phyloP scores from a whole-genome alignment of 345 rosid species.

The Rhodamnia rubescens region DNA sequence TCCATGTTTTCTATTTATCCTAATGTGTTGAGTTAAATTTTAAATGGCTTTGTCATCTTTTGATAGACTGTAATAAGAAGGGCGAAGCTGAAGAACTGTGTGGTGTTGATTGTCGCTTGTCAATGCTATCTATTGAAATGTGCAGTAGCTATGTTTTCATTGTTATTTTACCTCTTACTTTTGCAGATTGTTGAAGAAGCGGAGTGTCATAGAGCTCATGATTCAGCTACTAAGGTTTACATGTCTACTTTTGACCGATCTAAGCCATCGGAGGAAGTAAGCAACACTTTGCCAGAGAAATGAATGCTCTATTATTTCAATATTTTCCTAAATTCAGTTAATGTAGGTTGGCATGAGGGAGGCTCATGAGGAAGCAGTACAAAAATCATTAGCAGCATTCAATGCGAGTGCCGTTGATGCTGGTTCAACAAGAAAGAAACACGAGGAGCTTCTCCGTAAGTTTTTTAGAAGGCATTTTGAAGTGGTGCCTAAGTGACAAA shows the following conservation, averaged over 20 bases:
- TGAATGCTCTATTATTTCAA: background rate
- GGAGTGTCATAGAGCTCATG: conserved; percentile 89
- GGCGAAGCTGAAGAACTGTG: background rate
- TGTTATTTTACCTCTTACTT: background rate
- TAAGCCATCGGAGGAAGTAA: conserved; percentile 81
- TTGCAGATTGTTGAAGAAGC: conserved; percentile 95
- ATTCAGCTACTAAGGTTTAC: conserved; percentile 62
- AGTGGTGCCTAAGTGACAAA: conserved; percentile 24
- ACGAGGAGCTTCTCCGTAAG: conserved; percentile 77
- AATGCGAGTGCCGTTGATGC: conserved; percentile 73
- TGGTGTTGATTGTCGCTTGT: background rate
- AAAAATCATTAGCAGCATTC: conserved; percentile 54
- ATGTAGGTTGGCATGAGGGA: conserved; percentile 71
- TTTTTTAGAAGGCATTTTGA: conserved; percentile 71
- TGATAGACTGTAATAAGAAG: background rate
- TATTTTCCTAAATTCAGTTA: conserved; percentile 13
- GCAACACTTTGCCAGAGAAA: background rate
- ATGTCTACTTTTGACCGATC: conserved; percentile 59
- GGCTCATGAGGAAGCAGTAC: conserved; percentile 84
- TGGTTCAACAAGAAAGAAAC: conserved; percentile 70
- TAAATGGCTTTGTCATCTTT: background rate
- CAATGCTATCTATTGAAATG: background rate
- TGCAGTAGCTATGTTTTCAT: background rate
- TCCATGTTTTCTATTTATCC: background rate
- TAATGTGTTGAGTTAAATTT: background rate